Conservation (phyloP, 305 asterid species). For the Ilex paraguariensis region DNA sequence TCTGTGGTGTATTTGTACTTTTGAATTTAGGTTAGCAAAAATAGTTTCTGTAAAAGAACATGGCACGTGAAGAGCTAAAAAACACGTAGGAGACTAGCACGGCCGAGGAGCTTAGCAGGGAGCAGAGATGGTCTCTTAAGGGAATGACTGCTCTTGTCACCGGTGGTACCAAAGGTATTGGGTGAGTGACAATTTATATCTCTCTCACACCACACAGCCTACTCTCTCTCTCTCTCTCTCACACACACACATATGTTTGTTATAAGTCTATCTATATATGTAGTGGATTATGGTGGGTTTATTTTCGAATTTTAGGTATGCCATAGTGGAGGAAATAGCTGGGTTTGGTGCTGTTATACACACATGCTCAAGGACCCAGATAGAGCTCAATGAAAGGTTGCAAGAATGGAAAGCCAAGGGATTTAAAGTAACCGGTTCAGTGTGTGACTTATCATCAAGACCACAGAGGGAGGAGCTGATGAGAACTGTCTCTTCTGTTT, state of each 20-base stretch:
- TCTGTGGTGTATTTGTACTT: too few species aligned
- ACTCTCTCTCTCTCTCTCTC: too few species aligned
- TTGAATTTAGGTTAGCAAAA: too few species aligned
- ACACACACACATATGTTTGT: too few species aligned
- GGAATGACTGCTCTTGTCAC: slow-evolving; percentile 36
- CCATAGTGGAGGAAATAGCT: slow-evolving; percentile 76
- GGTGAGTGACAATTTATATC: slow-evolving; percentile 9
- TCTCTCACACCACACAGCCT: background rate
- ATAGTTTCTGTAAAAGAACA: too few species aligned
- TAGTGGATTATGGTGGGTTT: background rate
- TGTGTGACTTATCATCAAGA: too few species aligned
- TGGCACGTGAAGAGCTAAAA: too few species aligned
- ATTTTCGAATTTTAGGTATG: slow-evolving; percentile 26
- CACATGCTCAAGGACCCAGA: background rate
- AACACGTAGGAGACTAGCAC: background rate
- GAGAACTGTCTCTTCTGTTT: too few species aligned
- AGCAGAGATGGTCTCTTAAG: slow-evolving; percentile 36
- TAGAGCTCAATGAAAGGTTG: background rate
- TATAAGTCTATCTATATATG: too few species aligned
- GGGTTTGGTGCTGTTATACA: slow-evolving; percentile 55
- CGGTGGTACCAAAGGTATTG: slow-evolving; percentile 38
- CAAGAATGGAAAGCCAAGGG: background rate
- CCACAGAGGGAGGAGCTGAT: too few species aligned
- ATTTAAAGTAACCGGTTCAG: too few species aligned
- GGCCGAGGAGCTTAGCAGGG: slow-evolving; percentile 6